A percentile compares a stretch with the other conserved stretches of the same genome.
Evolutionary conservation across 306 rosid species (phyloP).

Genomic region (Sicyos edulis): DNA sequence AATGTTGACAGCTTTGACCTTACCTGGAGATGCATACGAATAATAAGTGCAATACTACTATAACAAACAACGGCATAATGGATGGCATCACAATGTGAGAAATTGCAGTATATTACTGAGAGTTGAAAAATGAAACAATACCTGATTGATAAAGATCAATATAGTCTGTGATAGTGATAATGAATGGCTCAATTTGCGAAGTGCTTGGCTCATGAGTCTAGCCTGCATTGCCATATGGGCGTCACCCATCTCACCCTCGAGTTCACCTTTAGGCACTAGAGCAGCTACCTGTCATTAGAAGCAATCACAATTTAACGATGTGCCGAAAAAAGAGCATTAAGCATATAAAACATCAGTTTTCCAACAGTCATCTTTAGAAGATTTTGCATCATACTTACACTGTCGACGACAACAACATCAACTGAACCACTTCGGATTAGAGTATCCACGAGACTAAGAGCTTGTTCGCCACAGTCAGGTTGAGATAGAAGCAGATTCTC

Average conservation of each 20-base stretch:
- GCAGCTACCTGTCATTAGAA: conserved; percentile 72
- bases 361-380: neutral
- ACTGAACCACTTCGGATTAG: conserved; percentile 89
- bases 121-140: conserved; percentile 21
- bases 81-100: neutral
- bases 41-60: too few species aligned
- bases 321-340: conserved; percentile 15
- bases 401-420: conserved; percentile 92
- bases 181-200: conserved; percentile 90
- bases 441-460: conserved; percentile 90
- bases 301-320: neutral
- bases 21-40: conserved; percentile 35
- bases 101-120: neutral
- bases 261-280: conserved; percentile 95
- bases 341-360: neutral
- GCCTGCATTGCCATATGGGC: conserved; percentile 99
- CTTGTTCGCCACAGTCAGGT: conserved; percentile 98
- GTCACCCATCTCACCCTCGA: conserved; percentile 98
- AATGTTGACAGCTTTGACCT: conserved; percentile 80
- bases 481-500: conserved; percentile 76
- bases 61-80: neutral
- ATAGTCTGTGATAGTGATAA: conserved; percentile 68
- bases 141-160: conserved; percentile 89
- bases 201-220: conserved; percentile 97
- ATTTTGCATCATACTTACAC: conserved; percentile 53